phyloP scores from a whole-genome alignment of 2,329 filamentous ascomycete species.

The Nectriaceae sp. region DNA sequence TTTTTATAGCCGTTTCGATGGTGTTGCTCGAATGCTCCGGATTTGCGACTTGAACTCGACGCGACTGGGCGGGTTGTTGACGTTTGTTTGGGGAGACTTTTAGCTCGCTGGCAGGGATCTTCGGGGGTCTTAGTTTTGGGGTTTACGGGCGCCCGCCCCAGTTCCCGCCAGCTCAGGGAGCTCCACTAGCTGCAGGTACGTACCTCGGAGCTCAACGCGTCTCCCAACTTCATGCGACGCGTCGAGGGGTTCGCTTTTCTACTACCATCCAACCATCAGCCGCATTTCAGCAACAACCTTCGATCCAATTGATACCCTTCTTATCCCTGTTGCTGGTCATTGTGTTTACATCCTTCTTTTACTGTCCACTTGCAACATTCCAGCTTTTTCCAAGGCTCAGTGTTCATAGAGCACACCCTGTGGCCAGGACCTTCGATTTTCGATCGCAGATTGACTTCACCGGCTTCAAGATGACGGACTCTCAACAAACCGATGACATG shows the following conservation, averaged over 20 bases:
- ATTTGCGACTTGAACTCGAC: slow-evolving; percentile 4
- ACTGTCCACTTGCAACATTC: too few relatives aligned
- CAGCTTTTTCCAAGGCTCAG: too few relatives aligned
- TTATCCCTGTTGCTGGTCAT: too few relatives aligned
- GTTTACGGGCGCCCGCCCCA: neutral
- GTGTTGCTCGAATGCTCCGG: neutral
- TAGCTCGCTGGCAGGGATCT: slow-evolving; percentile 1
- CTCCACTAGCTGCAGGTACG: neutral
- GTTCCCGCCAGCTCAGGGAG: neutral
- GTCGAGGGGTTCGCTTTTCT: neutral
- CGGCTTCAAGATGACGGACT: slow-evolving; percentile 42
- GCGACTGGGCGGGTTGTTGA: slow-evolving; percentile 18
- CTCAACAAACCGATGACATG: slow-evolving; percentile 37
- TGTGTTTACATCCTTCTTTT: too few relatives aligned
- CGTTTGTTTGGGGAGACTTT: slow-evolving; percentile 24
- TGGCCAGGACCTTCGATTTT: too few relatives aligned
- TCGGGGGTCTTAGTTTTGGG: neutral
- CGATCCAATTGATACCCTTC: too few relatives aligned
- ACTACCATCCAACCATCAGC: neutral
- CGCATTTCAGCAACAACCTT: too few relatives aligned
- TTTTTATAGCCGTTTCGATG: neutral
- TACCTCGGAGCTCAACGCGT: slow-evolving; percentile 15
- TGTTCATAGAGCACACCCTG: too few relatives aligned
- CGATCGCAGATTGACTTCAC: too few relatives aligned
- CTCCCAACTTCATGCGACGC: slow-evolving; percentile 4